phyloP scores from a whole-genome alignment of 2,329 filamentous ascomycete species.

The Pyrenochaeta sp. region DNA sequence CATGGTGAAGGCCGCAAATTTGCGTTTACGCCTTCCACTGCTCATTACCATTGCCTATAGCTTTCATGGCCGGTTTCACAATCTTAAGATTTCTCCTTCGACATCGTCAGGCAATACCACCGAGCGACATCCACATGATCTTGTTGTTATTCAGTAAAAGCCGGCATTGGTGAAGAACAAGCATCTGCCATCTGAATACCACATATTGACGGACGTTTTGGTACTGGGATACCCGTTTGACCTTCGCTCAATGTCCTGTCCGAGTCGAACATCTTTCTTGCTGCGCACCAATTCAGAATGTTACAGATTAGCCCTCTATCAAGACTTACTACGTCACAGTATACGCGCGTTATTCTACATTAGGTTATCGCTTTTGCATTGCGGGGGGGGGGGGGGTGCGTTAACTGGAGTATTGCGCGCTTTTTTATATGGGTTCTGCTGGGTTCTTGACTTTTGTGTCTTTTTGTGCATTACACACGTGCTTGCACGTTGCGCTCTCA shows the following conservation, averaged over 20 bases:
- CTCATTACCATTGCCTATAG: constrained; percentile 8
- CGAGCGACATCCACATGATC: neutral
- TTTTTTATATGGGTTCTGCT: constrained; percentile 19
- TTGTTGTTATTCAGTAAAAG: neutral
- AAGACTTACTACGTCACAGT: constrained; percentile 13
- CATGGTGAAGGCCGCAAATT: constrained; percentile 26
- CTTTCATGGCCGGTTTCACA: constrained; percentile 5
- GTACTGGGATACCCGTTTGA: neutral
- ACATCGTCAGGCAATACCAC: neutral
- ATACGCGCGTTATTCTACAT: constrained; percentile 23
- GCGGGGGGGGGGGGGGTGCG: constrained; percentile 37
- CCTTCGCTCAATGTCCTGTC: neutral
- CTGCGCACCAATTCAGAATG: constrained; percentile 11
- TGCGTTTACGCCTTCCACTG: constrained; percentile 26
- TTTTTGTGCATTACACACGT: constrained; percentile 15
- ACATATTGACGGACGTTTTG: constrained; percentile 13
- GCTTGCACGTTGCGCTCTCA: constrained; percentile 8
- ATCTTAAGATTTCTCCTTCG: neutral
- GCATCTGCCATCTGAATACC: constrained; percentile 14
- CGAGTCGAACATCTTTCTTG: constrained; percentile 1
- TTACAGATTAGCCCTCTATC: constrained; percentile 16
- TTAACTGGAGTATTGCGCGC: constrained; percentile 37
- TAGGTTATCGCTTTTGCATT: constrained; percentile 40
- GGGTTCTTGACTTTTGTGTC: constrained; percentile 10
- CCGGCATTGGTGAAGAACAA: neutral